Evolutionary conservation across 2,329 filamentous ascomycete species (phyloP).

Genomic region (Massarina eburnea): DNA sequence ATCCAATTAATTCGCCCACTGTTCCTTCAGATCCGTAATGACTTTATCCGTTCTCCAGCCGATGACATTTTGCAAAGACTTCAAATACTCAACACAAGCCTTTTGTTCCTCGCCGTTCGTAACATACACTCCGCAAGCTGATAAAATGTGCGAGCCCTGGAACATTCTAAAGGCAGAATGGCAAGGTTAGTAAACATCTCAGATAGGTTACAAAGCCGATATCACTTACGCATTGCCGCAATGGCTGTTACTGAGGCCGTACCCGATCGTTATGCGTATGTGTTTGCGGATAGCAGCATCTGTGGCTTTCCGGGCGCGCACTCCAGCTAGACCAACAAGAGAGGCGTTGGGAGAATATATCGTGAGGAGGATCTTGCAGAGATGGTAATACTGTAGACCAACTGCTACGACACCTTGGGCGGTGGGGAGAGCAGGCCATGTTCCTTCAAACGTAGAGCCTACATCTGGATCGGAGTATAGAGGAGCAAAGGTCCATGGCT

Average conservation of each 20-base stretch:
- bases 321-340: constrained; percentile 28
- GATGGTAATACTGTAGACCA: constrained; percentile 33
- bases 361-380: constrained; percentile 33
- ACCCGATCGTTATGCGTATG: constrained; percentile 32
- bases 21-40: constrained; percentile 22
- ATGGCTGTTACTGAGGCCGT: constrained; percentile 29
- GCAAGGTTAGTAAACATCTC: no score
- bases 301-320: constrained; percentile 26
- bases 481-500: constrained; percentile 33
- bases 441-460: constrained; percentile 23
- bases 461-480: constrained; percentile 23
- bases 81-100: constrained; percentile 31
- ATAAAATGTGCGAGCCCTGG: constrained; percentile 32
- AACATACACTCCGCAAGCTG: constrained; percentile 32
- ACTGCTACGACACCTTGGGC: constrained; percentile 29
- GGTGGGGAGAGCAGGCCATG: constrained; percentile 27
- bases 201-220: no score
- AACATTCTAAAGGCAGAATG: constrained; percentile 24
- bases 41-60: constrained; percentile 34
- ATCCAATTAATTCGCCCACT: constrained; percentile 15
- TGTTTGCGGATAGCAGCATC: constrained; percentile 30
- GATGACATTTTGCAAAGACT: constrained; percentile 22
- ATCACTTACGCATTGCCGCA: constrained; percentile 22
- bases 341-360: constrained; percentile 33
- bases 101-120: constrained; percentile 26